These are phyloP conservation scores for Ceratocystis alfenasii DNA, from an alignment of 2,329 filamentous ascomycete species.

Conservation along the genomic window DNA sequence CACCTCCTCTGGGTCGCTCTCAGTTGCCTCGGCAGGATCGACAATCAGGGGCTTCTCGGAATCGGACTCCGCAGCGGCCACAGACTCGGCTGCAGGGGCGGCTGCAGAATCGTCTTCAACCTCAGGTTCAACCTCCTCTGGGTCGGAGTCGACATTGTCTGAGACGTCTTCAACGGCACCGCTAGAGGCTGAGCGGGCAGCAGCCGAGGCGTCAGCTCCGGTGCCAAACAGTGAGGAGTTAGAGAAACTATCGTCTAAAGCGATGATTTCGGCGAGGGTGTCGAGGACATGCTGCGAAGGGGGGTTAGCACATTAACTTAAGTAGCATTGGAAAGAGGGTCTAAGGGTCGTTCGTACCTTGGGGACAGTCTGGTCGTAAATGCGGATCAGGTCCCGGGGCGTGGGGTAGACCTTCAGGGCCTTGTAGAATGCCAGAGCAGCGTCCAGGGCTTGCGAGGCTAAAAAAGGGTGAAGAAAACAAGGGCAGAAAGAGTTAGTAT, in stretches of 20 bases:
- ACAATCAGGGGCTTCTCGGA: not conserved
- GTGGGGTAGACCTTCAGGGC: slow-evolving; percentile 96
- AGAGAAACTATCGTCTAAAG: slow-evolving; percentile 65
- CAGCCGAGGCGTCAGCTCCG: slow-evolving; percentile 24
- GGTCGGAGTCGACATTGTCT: slow-evolving; percentile 24
- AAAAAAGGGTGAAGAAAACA: slow-evolving; percentile 11
- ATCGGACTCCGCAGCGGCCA: not conserved
- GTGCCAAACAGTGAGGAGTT: slow-evolving; percentile 34
- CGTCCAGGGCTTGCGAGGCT: slow-evolving; percentile 63
- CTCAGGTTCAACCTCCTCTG: slow-evolving; percentile 21
- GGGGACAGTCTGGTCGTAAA: slow-evolving; percentile 97
- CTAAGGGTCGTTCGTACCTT: slow-evolving; percentile 50
- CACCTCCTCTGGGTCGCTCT: slow-evolving; percentile 7
- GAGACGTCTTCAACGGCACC: slow-evolving; percentile 43
- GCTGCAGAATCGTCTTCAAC: not conserved
- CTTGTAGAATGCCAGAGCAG: slow-evolving; percentile 93
- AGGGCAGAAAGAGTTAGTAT: not conserved
- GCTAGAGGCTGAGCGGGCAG: slow-evolving; percentile 24
- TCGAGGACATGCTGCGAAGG: slow-evolving; percentile 67
- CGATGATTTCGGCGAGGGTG: slow-evolving; percentile 95
- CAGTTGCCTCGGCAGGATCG: not conserved
- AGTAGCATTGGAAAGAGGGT: not conserved
- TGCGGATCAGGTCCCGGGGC: slow-evolving; percentile 80
- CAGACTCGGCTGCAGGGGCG: not conserved
- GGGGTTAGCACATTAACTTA: not conserved